Conservation (phyloP, 2,329 filamentous ascomycete species). For the Beauveria brongniartii region DNA sequence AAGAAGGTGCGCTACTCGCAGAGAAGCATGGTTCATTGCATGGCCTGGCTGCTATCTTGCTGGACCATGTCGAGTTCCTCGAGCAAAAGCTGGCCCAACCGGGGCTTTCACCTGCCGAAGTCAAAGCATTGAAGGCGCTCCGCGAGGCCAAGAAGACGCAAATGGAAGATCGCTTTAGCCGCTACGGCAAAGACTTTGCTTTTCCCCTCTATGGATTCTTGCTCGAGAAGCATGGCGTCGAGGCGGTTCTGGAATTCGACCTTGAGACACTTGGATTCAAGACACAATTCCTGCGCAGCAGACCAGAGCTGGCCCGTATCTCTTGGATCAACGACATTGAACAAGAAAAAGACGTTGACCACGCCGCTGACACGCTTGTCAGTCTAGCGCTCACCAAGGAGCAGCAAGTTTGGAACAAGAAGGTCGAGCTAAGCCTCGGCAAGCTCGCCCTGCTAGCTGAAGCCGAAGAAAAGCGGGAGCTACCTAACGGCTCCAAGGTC, state of each 20-base stretch:
- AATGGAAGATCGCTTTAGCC: slow-evolving; percentile 49
- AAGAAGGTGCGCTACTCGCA: slow-evolving; percentile 49
- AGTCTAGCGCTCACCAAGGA: slow-evolving; percentile 64
- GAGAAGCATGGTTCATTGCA: slow-evolving; percentile 48
- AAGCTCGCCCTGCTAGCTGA: slow-evolving; percentile 72
- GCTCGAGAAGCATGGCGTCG: slow-evolving; percentile 58
- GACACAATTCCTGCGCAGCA: slow-evolving; percentile 68
- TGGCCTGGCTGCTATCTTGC: slow-evolving; percentile 48
- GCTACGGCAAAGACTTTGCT: slow-evolving; percentile 58
- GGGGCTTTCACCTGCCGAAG: slow-evolving; percentile 21
- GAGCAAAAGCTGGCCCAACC: slow-evolving; percentile 22
- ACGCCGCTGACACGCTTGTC: slow-evolving; percentile 64
- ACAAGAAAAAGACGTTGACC: slow-evolving; percentile 64
- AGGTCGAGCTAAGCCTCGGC: slow-evolving; percentile 81
- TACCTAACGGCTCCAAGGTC: slow-evolving; percentile 30
- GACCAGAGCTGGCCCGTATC: slow-evolving; percentile 65
- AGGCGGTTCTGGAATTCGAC: slow-evolving; percentile 62
- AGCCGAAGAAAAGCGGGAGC: slow-evolving; percentile 25
- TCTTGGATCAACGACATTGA: slow-evolving; percentile 93
- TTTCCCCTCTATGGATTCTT: slow-evolving; percentile 74
- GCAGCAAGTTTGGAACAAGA: slow-evolving; percentile 82
- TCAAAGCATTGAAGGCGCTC: slow-evolving; percentile 24
- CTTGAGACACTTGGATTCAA: slow-evolving; percentile 62
- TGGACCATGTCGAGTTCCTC: slow-evolving; percentile 41
- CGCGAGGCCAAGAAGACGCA: slow-evolving; percentile 36